Conservation (phyloP, 148 eudicot species). For the Chenopodium album region DNA sequence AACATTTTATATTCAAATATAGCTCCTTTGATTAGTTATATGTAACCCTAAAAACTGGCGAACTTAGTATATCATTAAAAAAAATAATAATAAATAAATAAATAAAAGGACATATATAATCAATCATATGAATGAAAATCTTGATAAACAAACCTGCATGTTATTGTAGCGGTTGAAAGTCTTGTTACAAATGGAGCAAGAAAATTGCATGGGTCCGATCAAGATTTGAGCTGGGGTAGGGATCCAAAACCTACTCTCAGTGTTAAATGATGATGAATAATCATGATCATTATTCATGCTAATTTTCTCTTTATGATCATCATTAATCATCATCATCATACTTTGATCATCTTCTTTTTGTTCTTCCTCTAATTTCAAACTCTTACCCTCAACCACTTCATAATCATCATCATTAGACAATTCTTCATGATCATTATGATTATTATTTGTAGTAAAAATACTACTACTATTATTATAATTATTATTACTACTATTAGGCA, state of each 20-base stretch:
- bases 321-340: constrained; percentile 26
- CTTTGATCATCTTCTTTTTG: neutral
- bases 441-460: neutral
- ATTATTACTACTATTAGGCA: constrained; percentile 42
- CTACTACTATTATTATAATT: constrained; percentile 15
- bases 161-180: constrained; percentile 73
- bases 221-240: constrained; percentile 73
- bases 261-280: constrained; percentile 31
- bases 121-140: neutral
- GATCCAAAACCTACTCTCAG: constrained; percentile 61
- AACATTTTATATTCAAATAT: too few species aligned
- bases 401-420: constrained; percentile 24
- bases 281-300: constrained; percentile 19
- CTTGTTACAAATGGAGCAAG: constrained; percentile 67
- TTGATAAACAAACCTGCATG: constrained; percentile 52
- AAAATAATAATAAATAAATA: too few species aligned
- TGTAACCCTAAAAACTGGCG: too few species aligned
- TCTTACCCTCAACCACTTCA: constrained; percentile 24
- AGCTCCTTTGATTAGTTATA: too few species aligned
- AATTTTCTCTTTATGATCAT: constrained; percentile 24
- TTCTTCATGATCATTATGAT: neutral
- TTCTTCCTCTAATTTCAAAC: constrained; percentile 26
- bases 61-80: too few species aligned
- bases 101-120: neutral
- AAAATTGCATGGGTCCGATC: constrained; percentile 75